phyloP scores from a whole-genome alignment of 345 rosid genomes.

The Nephelium lappaceum region DNA sequence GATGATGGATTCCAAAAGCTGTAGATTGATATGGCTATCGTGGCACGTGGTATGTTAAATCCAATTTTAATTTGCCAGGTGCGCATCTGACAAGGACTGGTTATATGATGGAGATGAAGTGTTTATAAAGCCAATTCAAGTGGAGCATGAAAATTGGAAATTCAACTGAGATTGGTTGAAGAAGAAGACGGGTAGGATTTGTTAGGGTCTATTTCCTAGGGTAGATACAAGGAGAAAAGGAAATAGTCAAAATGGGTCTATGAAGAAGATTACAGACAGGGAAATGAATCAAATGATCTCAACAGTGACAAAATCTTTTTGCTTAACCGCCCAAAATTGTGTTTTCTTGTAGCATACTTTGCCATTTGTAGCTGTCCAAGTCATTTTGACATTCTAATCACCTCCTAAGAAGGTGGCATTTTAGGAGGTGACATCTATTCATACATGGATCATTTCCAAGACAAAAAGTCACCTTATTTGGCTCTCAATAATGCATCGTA shows the following conservation, averaged over 20 bases:
- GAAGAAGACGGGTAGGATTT: not conserved
- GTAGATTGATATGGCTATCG: not conserved
- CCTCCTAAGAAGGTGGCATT: not conserved
- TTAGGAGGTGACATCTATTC: not conserved
- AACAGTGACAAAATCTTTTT: slow-evolving; percentile 21
- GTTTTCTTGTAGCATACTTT: slow-evolving; percentile 3
- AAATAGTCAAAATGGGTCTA: not conserved
- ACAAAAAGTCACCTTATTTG: not conserved
- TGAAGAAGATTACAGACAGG: not conserved
- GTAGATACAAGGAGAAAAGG: not conserved
- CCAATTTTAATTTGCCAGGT: not conserved
- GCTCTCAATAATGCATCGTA: not conserved
- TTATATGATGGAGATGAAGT: no score
- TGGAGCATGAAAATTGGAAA: not conserved
- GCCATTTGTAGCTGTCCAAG: slow-evolving; percentile 10
- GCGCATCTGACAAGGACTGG: not conserved
- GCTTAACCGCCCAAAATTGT: slow-evolving; percentile 31
- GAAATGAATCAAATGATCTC: not conserved
- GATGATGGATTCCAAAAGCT: not conserved
- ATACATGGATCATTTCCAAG: not conserved
- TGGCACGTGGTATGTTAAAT: not conserved
- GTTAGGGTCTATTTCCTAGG: not conserved
- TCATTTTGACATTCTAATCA: slow-evolving; percentile 10
- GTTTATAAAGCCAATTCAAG: slow-evolving; percentile 3
- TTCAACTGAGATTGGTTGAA: not conserved